Percentiles rank a stretch among this genome's conserved stretches.
Evolutionary conservation across 352 stramenopile genomes (phyloP).

Genomic region (Globisporangium middletonii): DNA sequence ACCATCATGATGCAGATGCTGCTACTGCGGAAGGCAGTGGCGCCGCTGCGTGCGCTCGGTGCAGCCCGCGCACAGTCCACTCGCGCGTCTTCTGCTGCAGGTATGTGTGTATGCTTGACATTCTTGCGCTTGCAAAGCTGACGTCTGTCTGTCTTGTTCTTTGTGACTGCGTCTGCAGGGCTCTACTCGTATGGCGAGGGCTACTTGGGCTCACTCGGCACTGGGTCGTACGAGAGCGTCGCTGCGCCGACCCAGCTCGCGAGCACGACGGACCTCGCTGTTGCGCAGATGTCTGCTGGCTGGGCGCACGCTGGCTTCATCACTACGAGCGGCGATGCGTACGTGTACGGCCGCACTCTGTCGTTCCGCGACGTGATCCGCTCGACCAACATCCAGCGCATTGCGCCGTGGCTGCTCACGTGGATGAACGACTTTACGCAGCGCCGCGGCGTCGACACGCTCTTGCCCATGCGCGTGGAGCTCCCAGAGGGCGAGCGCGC

Average conservation of each 20-base stretch:
- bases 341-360: constrained; percentile 71
- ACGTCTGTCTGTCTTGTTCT: background rate
- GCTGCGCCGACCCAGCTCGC: constrained; percentile 33
- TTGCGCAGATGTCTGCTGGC: constrained; percentile 64
- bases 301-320: constrained; percentile 79
- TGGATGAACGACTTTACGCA: constrained; percentile 75
- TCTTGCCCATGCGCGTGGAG: constrained; percentile 47
- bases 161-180: constrained; percentile 14
- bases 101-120: background rate
- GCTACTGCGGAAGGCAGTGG: constrained; percentile 2
- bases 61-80: background rate
- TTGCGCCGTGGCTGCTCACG: constrained; percentile 60
- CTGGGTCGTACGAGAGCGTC: constrained; percentile 56
- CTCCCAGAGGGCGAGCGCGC: constrained; percentile 54
- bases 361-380: constrained; percentile 84
- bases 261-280: constrained; percentile 32
- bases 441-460: constrained; percentile 51
- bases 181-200: constrained; percentile 77
- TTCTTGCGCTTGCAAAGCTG: background rate
- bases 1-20: constrained; percentile 4
- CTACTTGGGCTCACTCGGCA: constrained; percentile 69
- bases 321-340: constrained; percentile 58
- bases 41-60: background rate
- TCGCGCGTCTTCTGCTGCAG: background rate
- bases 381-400: constrained; percentile 77